Evolutionary conservation across 805 yeast genomes (phyloP), one percentile per base, ranked within the genome.

Genomic region (Teunomyces lycoperdinae): DNA sequence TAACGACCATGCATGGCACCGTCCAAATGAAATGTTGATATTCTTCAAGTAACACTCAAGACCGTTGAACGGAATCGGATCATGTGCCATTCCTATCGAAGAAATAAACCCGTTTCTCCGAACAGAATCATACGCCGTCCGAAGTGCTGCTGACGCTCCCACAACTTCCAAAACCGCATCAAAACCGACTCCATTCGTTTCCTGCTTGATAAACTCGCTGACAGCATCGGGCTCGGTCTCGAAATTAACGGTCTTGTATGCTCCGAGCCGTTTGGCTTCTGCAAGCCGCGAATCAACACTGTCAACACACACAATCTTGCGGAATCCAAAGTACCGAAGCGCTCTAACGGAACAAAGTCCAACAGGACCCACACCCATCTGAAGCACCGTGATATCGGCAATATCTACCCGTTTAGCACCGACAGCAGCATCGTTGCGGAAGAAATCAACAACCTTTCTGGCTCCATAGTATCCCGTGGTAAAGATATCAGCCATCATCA

Each of bases 381-480:
- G 84, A 41, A 81, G 67, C 4, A 79, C 63, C 0, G 70, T 70
- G 20, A 75, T 55, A 13, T 67, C 71, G 20, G 45, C 43, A 9
- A 55, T 28, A 2, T 48, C 46, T n/a, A 44, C 49, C 17, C 44
- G 36, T 7, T 46, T 42, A 11, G 43, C 45, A 1, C 57, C 53
- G 32, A 62, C 56, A 3, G 71, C 57, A 26, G 64, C 58, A 14
- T 64, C 62, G 27, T 64, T 63, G 36, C 70, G 63, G 39, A 70
- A 65, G 49, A 62, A 69, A 50, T 73, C 73, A 40, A 76, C 58
- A 50, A 77, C 75, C 54, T 80, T 79, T 49, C 73, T 71, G 9
- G 77, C 83, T 31, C 85, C 84, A 51, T 72, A 76, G 63, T 77
- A 81, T 0, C 85, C 87, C 1, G 87, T 82, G 38, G 83, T 79